A percentile compares a stretch with the other conserved stretches of the same genome.
phyloP scores from a whole-genome alignment of 176 grass and related monocot genomes.

The Oryza nivara region DNA sequence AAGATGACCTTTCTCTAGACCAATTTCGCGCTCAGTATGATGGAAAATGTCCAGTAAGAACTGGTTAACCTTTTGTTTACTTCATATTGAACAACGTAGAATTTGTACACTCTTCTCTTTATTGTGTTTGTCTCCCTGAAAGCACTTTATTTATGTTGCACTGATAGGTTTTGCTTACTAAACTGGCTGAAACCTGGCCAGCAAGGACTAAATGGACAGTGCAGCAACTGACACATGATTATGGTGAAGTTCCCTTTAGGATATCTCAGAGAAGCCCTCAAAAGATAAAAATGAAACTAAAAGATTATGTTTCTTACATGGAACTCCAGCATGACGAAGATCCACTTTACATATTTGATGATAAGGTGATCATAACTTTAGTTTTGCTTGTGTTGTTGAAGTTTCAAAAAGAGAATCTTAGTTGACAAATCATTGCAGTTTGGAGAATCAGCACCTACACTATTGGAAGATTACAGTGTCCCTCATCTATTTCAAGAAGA shows the following conservation, averaged over 20 bases:
- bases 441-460: constrained; percentile 69
- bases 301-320: constrained; percentile 95
- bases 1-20: constrained; percentile 66
- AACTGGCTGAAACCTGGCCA: constrained; percentile 78
- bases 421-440: constrained; percentile 60
- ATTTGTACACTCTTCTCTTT: constrained; percentile 35
- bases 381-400: constrained; percentile 20
- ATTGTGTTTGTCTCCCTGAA: constrained; percentile 24
- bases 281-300: constrained; percentile 93
- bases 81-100: constrained; percentile 10
- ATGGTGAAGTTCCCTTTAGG: constrained; percentile 75
- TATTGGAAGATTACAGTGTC: constrained; percentile 86
- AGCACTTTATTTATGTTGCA: constrained; percentile 19
- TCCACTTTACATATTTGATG: constrained; percentile 97
- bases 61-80: neutral
- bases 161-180: constrained; percentile 77
- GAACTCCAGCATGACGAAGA: constrained; percentile 96
- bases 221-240: constrained; percentile 66
- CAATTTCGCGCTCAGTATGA: constrained; percentile 84
- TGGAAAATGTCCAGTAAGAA: constrained; percentile 73
- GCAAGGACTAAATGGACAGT: constrained; percentile 87
- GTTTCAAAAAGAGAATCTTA: constrained; percentile 17
- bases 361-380: constrained; percentile 60
- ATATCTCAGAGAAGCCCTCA: constrained; percentile 92
- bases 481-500: constrained; percentile 95